Percentiles rank a stretch among this genome's conserved stretches.
Evolutionary conservation across 108 stramenopile genomes (phyloP).

Genomic region (Aurantiochytrium sp.): DNA sequence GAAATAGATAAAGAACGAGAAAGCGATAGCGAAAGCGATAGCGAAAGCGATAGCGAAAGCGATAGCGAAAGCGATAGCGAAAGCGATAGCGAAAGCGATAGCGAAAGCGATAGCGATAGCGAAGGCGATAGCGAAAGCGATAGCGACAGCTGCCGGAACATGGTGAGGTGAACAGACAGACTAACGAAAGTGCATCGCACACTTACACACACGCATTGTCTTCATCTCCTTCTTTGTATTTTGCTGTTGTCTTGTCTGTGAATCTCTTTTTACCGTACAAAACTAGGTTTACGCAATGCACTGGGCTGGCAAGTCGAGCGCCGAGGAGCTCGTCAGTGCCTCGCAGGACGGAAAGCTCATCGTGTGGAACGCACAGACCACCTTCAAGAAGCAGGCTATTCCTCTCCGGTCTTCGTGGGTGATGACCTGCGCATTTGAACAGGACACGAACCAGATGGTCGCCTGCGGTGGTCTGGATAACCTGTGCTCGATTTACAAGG

Average conservation of each 20-base stretch:
- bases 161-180: too few relatives aligned
- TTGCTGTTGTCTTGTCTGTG: background rate
- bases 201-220: too few relatives aligned
- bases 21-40: too few relatives aligned
- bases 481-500: conserved; percentile 87
- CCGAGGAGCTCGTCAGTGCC: conserved; percentile 65
- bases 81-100: too few relatives aligned
- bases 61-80: too few relatives aligned
- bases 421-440: conserved; percentile 97
- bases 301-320: conserved; percentile 71
- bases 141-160: too few relatives aligned
- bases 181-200: too few relatives aligned
- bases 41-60: too few relatives aligned
- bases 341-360: conserved; percentile 97
- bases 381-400: conserved; percentile 54
- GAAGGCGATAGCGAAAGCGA: too few relatives aligned
- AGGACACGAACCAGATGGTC: conserved; percentile 69
- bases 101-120: too few relatives aligned
- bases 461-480: conserved; percentile 98
- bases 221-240: too few relatives aligned
- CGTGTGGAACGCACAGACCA: conserved; percentile 76
- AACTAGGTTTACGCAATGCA: conserved; percentile 77
- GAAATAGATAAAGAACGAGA: too few relatives aligned
- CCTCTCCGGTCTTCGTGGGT: conserved; percentile 94
- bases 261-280: background rate